Percentiles rank a stretch among this genome's conserved stretches.
Evolutionary conservation across 306 rosid genomes (phyloP).

Genomic region (Cucurbita pepo): DNA sequence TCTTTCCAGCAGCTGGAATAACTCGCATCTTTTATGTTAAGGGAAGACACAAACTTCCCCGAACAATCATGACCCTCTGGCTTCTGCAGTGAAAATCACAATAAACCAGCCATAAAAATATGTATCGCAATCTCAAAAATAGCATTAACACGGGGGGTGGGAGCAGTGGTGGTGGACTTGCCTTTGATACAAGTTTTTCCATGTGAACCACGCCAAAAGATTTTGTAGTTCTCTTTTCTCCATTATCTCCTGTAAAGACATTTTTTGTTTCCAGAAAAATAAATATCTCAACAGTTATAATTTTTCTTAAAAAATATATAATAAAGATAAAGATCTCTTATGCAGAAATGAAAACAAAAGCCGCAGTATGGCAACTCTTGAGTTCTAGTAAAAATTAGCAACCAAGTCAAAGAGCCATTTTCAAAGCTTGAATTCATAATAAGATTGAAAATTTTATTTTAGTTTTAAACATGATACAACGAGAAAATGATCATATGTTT

Average conservation of each 20-base stretch:
- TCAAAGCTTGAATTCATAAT: background rate
- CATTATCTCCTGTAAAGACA: conserved; percentile 21
- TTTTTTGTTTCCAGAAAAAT: conserved; percentile 1
- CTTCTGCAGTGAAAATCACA: conserved; percentile 29
- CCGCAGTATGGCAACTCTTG: background rate
- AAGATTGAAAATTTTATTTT: background rate
- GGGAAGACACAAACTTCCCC: conserved; percentile 20
- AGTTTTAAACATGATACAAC: background rate
- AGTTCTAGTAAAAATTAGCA: background rate
- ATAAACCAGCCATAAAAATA: background rate
- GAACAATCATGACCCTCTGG: conserved; percentile 19
- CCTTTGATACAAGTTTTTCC: conserved; percentile 29
- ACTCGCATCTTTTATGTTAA: conserved; percentile 17
- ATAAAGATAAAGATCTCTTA: background rate
- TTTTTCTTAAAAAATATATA: no score
- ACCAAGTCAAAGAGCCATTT: background rate
- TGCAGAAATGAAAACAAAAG: background rate
- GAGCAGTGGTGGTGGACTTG: conserved; percentile 10
- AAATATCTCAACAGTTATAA: background rate
- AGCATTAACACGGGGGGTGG: background rate
- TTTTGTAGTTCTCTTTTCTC: conserved; percentile 26
- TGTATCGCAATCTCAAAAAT: conserved; percentile 1
- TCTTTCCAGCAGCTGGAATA: conserved; percentile 23
- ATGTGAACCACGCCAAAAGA: conserved; percentile 12
- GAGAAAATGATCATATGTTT: background rate